Percentiles rank a stretch among this genome's conserved stretches.
Conservation (phyloP, 345 rosid species). For the Gossypium thurberi region DNA sequence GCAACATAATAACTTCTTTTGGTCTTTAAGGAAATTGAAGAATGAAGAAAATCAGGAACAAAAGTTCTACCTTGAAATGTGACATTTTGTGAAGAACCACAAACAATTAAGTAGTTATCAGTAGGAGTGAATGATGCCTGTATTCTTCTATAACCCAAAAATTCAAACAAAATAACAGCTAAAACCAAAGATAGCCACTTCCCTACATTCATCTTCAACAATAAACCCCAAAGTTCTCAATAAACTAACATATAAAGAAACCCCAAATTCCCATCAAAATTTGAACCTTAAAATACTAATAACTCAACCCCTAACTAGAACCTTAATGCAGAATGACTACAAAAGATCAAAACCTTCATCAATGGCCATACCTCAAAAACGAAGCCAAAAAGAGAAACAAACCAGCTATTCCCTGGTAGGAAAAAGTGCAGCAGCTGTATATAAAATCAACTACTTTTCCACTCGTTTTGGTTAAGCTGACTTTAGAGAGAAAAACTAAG, state of each 20-base stretch:
- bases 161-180: conserved; percentile 31
- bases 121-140: conserved; percentile 50
- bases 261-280: not conserved
- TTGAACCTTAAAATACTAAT: too few relatives aligned
- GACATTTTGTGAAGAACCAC: conserved; percentile 75
- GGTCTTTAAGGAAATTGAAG: conserved; percentile 44
- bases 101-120: conserved; percentile 77
- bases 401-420: not conserved
- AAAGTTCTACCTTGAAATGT: conserved; percentile 63
- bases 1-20: conserved; percentile 38
- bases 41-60: conserved; percentile 62
- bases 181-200: conserved; percentile 26
- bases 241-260: conserved; percentile 13
- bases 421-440: too few relatives aligned
- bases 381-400: conserved; percentile 14
- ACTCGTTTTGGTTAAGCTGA: too few relatives aligned
- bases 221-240: too few relatives aligned
- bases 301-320: not conserved
- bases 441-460: too few relatives aligned
- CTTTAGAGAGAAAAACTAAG: too few relatives aligned
- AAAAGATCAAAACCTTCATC: conserved; percentile 15
- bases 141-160: conserved; percentile 29
- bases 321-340: too few relatives aligned
- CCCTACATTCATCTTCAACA: conserved; percentile 33
- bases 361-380: conserved; percentile 26